A percentile compares a stretch with the other conserved stretches of the same genome.
Conservation (phyloP, 371 early-diverging fungal species). For the Lichtheimia ornata region DNA sequence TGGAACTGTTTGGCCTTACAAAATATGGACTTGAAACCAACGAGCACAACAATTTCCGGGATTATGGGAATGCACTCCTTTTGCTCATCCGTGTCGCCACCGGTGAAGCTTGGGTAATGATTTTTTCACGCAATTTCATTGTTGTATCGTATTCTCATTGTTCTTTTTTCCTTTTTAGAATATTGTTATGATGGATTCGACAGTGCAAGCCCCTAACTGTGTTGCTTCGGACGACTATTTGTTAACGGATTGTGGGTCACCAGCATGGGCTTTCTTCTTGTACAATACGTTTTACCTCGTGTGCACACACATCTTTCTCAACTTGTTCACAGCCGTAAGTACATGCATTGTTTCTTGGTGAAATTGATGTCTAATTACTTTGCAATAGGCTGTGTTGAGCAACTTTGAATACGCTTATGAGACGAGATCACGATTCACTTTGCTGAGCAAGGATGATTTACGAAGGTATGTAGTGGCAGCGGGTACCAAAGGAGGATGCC, state of each 20-base stretch:
- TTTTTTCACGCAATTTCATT: background rate
- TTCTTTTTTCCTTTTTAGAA: constrained; percentile 22
- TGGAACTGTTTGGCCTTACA: constrained; percentile 63
- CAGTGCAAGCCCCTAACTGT: constrained; percentile 51
- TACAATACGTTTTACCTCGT: constrained; percentile 58
- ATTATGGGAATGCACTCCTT: constrained; percentile 59
- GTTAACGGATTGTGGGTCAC: constrained; percentile 56
- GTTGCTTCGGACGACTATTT: constrained; percentile 45
- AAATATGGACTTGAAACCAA: constrained; percentile 51
- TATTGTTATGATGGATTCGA: constrained; percentile 58
- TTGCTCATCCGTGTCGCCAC: constrained; percentile 59
- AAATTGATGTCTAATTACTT: background rate
- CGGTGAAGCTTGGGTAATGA: constrained; percentile 59
- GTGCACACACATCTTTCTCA: constrained; percentile 61
- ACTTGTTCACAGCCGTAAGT: constrained; percentile 62
- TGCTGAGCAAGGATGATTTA: constrained; percentile 55
- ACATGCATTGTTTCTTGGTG: background rate
- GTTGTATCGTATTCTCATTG: background rate
- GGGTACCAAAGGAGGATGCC: background rate
- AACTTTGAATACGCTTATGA: constrained; percentile 66
- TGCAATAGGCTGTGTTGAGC: constrained; percentile 50
- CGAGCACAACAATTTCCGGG: constrained; percentile 49
- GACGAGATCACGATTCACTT: constrained; percentile 54
- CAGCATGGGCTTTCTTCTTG: constrained; percentile 55
- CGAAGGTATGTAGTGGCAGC: constrained; percentile 36